Base-by-base conservation (phyloP, 2,329 filamentous ascomycete species). In the Fusarium sp. region DNA sequence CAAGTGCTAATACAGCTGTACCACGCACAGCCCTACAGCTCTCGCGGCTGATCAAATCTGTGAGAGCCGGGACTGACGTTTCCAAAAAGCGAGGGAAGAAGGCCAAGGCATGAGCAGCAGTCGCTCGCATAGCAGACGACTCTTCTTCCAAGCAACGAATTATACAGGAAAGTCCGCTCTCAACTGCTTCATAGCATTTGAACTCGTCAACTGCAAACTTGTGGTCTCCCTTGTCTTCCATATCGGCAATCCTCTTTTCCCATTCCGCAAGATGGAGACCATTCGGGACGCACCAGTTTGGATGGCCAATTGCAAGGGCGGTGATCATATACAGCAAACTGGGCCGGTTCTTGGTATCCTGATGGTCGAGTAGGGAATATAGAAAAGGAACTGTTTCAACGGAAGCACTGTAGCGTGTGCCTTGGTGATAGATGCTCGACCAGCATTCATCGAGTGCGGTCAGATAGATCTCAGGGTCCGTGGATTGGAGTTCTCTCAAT, bases 351-450 rank as follows among this genome's bases (percentile, higher is more conserved):
- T 8, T 4, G 15, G 34, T 42, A 2, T 1, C 19, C 20, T 4
- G 34, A 15, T 4, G 19, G 4, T 50, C 23, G n/a, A 50, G 14
- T 1, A 42, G 9, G 10, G 23, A 19, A 21, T 30, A 50, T 1
- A 50, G 7, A 15, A 50, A 42, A 1, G 24, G 47, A 21, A 42
- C 6, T 0, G 19, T 7, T 2, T 2, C 21, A 5, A 12, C 34
- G 3, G 47, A 50, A 21, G 47, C 14, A 42, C 23, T 42, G 1
- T 50, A 50, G 23, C 47, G 47, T 2, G 23, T 9, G 4, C 34
- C 47, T n/a, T 50, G 47, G 7, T 42, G 47, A 21, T 42, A 50
- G 14, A 50, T 42, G 14, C 17, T 50, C 1, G 47, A 30, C 47
- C 23, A 42, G 3, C 19, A 50, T 11, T 3, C 6, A 15, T 28